Conservation (phyloP, 31 red algal genomes). For the Porphyra umbilicalis region DNA sequence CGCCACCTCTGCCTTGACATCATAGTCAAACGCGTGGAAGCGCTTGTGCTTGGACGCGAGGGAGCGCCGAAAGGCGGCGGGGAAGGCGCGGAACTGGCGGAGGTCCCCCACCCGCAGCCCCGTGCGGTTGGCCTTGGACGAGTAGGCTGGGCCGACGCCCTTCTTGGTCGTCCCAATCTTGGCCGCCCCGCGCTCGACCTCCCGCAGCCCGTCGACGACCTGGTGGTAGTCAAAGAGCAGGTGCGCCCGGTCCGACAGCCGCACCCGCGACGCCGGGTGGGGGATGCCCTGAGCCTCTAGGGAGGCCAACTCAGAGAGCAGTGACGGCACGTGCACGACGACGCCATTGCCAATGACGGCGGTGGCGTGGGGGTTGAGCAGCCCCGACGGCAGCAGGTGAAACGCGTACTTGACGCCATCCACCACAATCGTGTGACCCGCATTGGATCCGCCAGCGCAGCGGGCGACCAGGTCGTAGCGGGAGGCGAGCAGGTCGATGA, state of each 20-base stretch:
- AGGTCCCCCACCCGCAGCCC: conserved; percentile 73
- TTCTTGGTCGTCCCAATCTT: conserved; percentile 86
- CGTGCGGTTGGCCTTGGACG: conserved; percentile 66
- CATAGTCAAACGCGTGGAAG: conserved; percentile 71
- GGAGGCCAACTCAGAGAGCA: conserved; percentile 58
- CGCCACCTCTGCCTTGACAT: conserved; percentile 64
- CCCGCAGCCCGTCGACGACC: conserved; percentile 74
- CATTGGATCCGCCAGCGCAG: conserved; percentile 86
- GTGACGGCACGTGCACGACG: conserved; percentile 68
- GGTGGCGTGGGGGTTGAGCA: conserved; percentile 41
- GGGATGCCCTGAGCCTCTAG: conserved; percentile 53
- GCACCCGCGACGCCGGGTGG: conserved; percentile 18
- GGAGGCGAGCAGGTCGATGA: conserved; percentile 80
- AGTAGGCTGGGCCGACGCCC: conserved; percentile 94
- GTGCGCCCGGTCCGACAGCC: conserved; percentile 80
- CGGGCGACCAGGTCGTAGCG: conserved; percentile 70
- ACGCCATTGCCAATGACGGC: conserved; percentile 98
- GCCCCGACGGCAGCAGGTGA: conserved; percentile 83
- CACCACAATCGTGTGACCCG: conserved; percentile 96
- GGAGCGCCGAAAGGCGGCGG: conserved; percentile 34
- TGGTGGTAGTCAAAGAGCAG: conserved; percentile 88
- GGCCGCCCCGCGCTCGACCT: conserved; percentile 65
- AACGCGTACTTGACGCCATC: conserved; percentile 80
- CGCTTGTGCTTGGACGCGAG: conserved; percentile 70
- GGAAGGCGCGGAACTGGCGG: conserved; percentile 47